Base-by-base conservation (phyloP, 768 basidiomycete species). In the Suillus clintonianus region DNA sequence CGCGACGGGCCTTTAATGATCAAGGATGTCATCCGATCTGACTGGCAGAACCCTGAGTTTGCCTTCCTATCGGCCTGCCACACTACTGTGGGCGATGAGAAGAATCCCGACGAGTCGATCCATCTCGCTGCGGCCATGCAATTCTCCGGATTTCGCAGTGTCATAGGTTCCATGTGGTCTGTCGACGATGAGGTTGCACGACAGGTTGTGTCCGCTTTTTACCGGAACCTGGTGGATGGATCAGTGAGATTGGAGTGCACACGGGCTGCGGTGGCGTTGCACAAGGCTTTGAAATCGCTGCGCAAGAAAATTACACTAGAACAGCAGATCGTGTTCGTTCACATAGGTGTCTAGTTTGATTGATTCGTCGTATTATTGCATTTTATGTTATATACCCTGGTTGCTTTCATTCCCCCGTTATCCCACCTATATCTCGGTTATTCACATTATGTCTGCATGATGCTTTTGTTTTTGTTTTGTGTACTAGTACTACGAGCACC, bases 51-150 rank as follows among this genome's bases (percentile, higher is more conserved):
- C 17, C 62, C 69, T 2, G 53, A 68, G 27, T 61, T 71, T 43
- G 70, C 68, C 15, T 69, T 71, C 32, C 62, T 71, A 36, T 69
- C 71, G 27, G 71, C 70, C 7, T 71, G 71, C 42, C 66, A 69
- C 34, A 71, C 70, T n/a, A 69, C 70, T 5, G 64, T 58, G 15
- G 67, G 70, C 13, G 51, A 70, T 32, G 59, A 42, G n/a, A 37
- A 42, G 42, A 60, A 59, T 7, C 68, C 69, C 0, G 71, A 70
- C 30, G 70, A 71, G 43, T 57, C 61, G 3, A 54, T 69, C 6
- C 70, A 71, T 63, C 64, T 71, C 17, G 68, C 70, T 6, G 68
- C 70, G n/a, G 70, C 65, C 14, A 67, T 71, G 68, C 61, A 70
- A 13, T 56, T 66, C 9, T 65, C 68, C 5, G 70, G 70, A 13